phyloP scores from a whole-genome alignment of 345 rosid species.

The Carallia pectinifolia region DNA sequence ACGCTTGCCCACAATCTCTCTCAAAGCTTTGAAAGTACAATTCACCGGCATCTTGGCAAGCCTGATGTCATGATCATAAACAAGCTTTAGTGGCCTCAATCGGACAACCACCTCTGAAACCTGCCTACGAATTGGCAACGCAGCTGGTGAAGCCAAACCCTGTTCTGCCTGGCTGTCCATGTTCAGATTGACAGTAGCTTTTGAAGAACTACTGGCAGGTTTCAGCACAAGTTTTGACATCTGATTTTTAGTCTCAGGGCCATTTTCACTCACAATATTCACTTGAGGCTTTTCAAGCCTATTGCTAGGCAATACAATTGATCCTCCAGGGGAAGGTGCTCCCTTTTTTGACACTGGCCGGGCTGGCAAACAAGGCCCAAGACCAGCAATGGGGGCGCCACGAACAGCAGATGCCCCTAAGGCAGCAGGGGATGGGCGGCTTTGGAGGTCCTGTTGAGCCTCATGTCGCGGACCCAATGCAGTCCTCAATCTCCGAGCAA shows the following conservation, averaged over 20 bases:
- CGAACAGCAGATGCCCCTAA: constrained; percentile 95
- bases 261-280: constrained; percentile 46
- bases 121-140: constrained; percentile 20
- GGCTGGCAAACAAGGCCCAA: constrained; percentile 90
- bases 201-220: constrained; percentile 51
- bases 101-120: constrained; percentile 38
- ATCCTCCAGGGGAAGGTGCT: constrained; percentile 38
- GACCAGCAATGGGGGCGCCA: constrained; percentile 86
- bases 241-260: constrained; percentile 47
- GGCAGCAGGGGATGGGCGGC: constrained; percentile 98
- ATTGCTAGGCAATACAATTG: constrained; percentile 32
- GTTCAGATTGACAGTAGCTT: constrained; percentile 26
- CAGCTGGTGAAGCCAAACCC: constrained; percentile 27
- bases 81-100: constrained; percentile 82
- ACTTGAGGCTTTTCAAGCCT: constrained; percentile 50
- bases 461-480: constrained; percentile 66
- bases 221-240: constrained; percentile 56
- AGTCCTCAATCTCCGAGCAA: constrained; percentile 59
- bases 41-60: constrained; percentile 81
- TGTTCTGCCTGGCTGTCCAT: constrained; percentile 34
- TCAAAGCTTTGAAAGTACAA: constrained; percentile 68
- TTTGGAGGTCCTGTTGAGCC: constrained; percentile 82
- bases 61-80: constrained; percentile 90
- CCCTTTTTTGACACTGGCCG: constrained; percentile 67
- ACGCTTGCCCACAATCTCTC: constrained; percentile 76